phyloP scores from a whole-genome alignment of 1,284 basidiomycete species.

The Malassezia cuniculi region DNA sequence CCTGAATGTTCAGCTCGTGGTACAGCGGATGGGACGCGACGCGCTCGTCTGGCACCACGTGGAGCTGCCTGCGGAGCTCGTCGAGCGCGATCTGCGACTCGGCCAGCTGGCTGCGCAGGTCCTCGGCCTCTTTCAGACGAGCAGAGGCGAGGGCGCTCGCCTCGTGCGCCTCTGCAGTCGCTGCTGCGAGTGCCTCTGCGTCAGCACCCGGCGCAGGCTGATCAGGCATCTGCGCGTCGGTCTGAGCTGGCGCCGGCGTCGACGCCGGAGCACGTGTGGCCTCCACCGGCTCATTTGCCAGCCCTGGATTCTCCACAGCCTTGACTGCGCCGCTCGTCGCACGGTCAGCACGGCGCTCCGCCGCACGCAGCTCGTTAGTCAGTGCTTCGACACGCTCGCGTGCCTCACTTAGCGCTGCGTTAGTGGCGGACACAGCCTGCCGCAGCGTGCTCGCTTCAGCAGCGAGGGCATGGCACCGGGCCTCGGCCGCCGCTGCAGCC shows the following conservation, averaged over 20 bases:
- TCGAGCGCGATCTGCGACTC: conserved; percentile 13
- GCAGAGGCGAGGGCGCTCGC: conserved; percentile 9
- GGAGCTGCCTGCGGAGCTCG: conserved; percentile 6
- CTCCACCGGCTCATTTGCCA: conserved; percentile 7
- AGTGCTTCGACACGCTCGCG: conserved; percentile 8
- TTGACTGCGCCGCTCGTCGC: conserved; percentile 11
- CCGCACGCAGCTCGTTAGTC: conserved; percentile 13
- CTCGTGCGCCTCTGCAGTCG: background rate
- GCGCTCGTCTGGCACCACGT: conserved; percentile 15
- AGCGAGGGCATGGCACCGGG: conserved; percentile 14
- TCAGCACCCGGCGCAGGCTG: too few species aligned
- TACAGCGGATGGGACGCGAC: conserved; percentile 11
- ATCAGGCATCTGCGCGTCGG: too few species aligned
- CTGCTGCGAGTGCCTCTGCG: background rate
- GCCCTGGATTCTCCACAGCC: conserved; percentile 13
- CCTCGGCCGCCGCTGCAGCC: conserved; percentile 13
- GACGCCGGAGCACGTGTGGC: conserved; percentile 4
- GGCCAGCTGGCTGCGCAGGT: conserved; percentile 15
- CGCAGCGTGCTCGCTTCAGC: conserved; percentile 16
- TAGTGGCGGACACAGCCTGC: conserved; percentile 2
- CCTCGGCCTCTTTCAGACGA: conserved; percentile 10
- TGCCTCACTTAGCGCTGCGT: conserved; percentile 3
- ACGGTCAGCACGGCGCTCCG: conserved; percentile 13
- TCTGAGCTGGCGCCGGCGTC: conserved; percentile 1
- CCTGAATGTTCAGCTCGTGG: conserved; percentile 14